These are phyloP conservation scores for Symbiodinium natans DNA, from an alignment of 73 alveolate species.

Conservation along the genomic window DNA sequence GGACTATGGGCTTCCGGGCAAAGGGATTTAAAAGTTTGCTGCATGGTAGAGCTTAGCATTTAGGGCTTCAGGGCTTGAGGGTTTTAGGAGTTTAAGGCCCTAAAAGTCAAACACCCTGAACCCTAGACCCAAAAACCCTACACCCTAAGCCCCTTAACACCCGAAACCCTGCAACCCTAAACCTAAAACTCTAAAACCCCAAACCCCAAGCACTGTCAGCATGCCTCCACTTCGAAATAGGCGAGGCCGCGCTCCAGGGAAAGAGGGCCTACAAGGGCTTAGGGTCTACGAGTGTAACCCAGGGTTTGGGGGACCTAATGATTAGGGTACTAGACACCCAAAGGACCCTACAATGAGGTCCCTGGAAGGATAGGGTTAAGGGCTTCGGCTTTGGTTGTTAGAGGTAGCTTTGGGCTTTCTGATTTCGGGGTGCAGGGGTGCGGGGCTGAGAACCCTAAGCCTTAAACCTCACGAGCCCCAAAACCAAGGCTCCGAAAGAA, in stretches of 20 bases:
- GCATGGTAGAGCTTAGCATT: too few relatives aligned
- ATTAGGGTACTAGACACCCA: too few relatives aligned
- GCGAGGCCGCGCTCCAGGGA: slow-evolving; percentile 24
- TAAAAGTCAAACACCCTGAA: too few relatives aligned
- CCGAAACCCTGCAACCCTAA: background rate
- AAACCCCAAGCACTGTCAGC: background rate
- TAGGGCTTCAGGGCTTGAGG: too few relatives aligned
- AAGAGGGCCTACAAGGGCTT: background rate
- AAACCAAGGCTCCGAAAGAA: too few relatives aligned
- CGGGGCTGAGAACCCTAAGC: too few relatives aligned
- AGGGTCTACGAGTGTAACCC: background rate
- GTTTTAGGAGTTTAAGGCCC: background rate
- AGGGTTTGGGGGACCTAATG: background rate
- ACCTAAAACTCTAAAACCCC: background rate
- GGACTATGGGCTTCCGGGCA: too few relatives aligned
- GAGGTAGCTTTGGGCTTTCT: too few relatives aligned
- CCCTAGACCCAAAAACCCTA: background rate
- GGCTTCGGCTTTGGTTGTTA: background rate
- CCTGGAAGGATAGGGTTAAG: background rate
- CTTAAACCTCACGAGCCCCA: too few relatives aligned
- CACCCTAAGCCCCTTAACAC: background rate
- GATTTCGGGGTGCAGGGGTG: too few relatives aligned
- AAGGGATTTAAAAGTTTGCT: background rate
- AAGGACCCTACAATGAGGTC: too few relatives aligned
- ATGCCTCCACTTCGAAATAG: slow-evolving; percentile 14